These are phyloP conservation scores for Citrus trifoliata DNA, from an alignment of 345 rosid species.

Conservation along the genomic window DNA sequence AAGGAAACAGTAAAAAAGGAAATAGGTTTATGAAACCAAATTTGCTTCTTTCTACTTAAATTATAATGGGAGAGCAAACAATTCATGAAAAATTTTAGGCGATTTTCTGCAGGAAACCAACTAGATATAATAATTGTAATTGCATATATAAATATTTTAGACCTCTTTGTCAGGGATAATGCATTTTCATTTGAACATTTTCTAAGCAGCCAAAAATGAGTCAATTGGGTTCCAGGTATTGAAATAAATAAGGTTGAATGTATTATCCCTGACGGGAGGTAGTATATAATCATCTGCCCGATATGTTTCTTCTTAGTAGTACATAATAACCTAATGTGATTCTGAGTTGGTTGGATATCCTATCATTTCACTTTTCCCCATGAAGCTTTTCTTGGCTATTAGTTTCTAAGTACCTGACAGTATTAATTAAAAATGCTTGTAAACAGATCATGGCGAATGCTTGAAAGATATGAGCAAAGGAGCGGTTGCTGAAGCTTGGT, in stretches of 20 bases:
- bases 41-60: background rate
- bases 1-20: background rate
- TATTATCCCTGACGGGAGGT: background rate
- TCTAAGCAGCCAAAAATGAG: too few relatives aligned
- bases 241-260: background rate
- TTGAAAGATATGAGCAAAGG: constrained; percentile 36
- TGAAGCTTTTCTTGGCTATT: constrained; percentile 1
- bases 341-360: background rate
- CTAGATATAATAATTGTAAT: background rate
- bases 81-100: background rate
- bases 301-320: background rate
- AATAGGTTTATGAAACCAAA: background rate
- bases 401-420: constrained; percentile 16
- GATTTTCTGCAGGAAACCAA: background rate
- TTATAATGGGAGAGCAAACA: background rate
- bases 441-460: constrained; percentile 77
- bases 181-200: too few relatives aligned
- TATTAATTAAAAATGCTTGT: constrained; percentile 11
- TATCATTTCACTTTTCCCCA: background rate
- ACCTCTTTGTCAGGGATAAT: too few relatives aligned
- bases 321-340: background rate
- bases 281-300: background rate
- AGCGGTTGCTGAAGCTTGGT: constrained; percentile 50
- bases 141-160: background rate
- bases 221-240: background rate